phyloP scores from a whole-genome alignment of 202 grass and related monocot species.

The Elaeis oleifera region DNA sequence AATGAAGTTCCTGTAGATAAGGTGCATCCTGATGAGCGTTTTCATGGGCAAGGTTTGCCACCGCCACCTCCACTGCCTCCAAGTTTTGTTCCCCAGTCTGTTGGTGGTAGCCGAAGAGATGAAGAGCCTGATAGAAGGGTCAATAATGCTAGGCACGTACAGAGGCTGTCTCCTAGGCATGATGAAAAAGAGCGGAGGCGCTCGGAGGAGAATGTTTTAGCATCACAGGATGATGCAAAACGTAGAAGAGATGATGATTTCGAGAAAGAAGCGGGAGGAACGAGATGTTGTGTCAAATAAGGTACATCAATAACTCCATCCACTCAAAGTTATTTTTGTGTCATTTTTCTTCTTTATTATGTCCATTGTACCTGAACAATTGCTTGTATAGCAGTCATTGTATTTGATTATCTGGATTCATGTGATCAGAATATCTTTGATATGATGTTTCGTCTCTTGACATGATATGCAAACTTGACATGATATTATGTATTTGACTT shows the following conservation, averaged over 20 bases:
- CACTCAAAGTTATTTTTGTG: background rate
- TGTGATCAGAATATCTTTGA: too few species aligned
- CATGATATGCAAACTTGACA: too few species aligned
- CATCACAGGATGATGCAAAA: slow-evolving; percentile 59
- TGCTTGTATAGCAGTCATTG: too few species aligned
- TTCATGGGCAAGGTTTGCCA: slow-evolving; percentile 81
- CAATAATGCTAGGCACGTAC: slow-evolving; percentile 43
- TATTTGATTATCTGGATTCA: too few species aligned
- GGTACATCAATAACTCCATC: slow-evolving; percentile 33
- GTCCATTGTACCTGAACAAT: too few species aligned
- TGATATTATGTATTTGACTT: too few species aligned
- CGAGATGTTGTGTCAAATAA: slow-evolving; percentile 66
- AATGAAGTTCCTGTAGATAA: slow-evolving; percentile 38
- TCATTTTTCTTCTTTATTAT: too few species aligned
- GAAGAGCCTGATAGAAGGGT: slow-evolving; percentile 53
- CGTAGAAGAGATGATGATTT: slow-evolving; percentile 84
- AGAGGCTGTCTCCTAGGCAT: slow-evolving; percentile 58
- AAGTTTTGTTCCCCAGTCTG: slow-evolving; percentile 94
- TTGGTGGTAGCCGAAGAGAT: slow-evolving; percentile 52
- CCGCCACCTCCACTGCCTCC: slow-evolving; percentile 84
- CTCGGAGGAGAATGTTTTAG: slow-evolving; percentile 45
- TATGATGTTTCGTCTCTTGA: too few species aligned
- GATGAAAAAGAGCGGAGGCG: slow-evolving; percentile 88
- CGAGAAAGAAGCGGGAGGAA: slow-evolving; percentile 85
- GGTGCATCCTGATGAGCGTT: slow-evolving; percentile 54